These are phyloP conservation scores for Phytophthora lateralis DNA, from an alignment of 352 stramenopile genomes.

Conservation along the genomic window DNA sequence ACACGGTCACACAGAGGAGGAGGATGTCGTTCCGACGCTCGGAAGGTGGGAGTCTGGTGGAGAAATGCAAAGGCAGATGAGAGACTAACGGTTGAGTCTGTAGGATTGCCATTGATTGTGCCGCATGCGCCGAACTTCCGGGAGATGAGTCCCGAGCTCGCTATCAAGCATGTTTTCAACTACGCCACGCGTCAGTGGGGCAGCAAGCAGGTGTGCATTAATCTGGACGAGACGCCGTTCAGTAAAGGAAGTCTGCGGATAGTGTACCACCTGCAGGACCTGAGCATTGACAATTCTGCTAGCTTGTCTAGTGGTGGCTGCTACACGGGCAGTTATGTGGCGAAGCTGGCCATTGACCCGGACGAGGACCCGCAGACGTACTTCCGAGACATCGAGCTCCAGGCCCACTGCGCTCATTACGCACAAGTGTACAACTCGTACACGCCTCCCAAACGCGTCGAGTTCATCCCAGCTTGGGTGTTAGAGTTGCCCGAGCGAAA, in stretches of 20 bases:
- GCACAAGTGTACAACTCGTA: conserved; percentile 89
- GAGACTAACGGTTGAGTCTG: conserved; percentile 1
- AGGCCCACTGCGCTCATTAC: conserved; percentile 87
- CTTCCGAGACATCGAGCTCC: conserved; percentile 88
- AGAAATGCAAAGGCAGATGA: background rate
- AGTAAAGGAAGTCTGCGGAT: conserved; percentile 82
- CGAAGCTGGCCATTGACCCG: conserved; percentile 87
- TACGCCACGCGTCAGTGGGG: conserved; percentile 78
- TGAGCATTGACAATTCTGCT: conserved; percentile 36
- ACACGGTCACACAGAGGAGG: conserved; percentile 39
- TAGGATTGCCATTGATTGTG: conserved; percentile 77
- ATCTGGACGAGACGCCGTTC: conserved; percentile 82
- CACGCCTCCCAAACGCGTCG: conserved; percentile 77
- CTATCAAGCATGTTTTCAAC: conserved; percentile 83
- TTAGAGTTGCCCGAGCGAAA: conserved; percentile 76
- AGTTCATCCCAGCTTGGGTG: conserved; percentile 87
- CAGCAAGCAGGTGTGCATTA: conserved; percentile 68
- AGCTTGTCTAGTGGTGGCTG: conserved; percentile 32
- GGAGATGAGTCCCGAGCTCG: conserved; percentile 56
- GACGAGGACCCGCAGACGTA: conserved; percentile 90
- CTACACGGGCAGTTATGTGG: conserved; percentile 69
- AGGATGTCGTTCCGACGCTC: conserved; percentile 37
- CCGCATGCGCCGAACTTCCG: conserved; percentile 75
- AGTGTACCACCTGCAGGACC: conserved; percentile 81
- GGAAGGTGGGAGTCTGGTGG: conserved; percentile 30